Evolutionary conservation across 2,329 filamentous ascomycete species (phyloP), one percentile per base, ranked within the genome.

Genomic region (Lachnellula hyalina): DNA sequence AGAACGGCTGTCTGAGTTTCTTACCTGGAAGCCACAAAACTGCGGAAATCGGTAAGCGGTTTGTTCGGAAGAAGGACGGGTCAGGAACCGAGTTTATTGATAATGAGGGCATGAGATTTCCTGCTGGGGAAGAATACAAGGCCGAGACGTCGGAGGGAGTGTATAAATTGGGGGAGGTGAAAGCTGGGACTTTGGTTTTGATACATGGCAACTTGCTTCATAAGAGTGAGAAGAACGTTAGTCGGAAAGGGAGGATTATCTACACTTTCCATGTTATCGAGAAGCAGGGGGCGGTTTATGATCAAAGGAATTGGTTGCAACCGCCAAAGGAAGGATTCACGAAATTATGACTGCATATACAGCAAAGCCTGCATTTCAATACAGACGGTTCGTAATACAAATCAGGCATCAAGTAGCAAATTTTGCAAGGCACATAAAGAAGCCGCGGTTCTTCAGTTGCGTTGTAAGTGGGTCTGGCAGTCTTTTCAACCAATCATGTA

Each of bases 251-350:
- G 21, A 80, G 93, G 62, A 95, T 94, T 69, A 96, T 96, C 52
- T 99, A 97, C 73, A 97, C 94, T 0, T 99, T 97, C 71, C 94
- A 99, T 75, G 83, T 96, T 55, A 97, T 97, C 67, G 94, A 97
- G 74, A 89, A 87, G 0, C 81, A 87, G 19, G 79, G 72, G 0
- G 76, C 84, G 44, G 76, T 75, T 52, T 99, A 97, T 71, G 94
- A 97, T 72, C 80, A 81, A 73, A 79, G 80, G 72, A 99, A 99
- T 73, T 97, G 94, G 94, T 73, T 99, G 70, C 93, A 96, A 75
- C 90, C 92, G 55, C 87, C 90, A 0, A 75, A 78, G 41, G 81
- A 82, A 42, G 92, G 90, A 0, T 96, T 99, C 68, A 92, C 65
- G 4, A 67, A 60, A 48, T 55, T 70, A 57, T 68, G 49, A 61